Evolutionary conservation across 495 filamentous ascomycete genomes (phyloP).

Genomic region (Hypomontagnella monticulosa): DNA sequence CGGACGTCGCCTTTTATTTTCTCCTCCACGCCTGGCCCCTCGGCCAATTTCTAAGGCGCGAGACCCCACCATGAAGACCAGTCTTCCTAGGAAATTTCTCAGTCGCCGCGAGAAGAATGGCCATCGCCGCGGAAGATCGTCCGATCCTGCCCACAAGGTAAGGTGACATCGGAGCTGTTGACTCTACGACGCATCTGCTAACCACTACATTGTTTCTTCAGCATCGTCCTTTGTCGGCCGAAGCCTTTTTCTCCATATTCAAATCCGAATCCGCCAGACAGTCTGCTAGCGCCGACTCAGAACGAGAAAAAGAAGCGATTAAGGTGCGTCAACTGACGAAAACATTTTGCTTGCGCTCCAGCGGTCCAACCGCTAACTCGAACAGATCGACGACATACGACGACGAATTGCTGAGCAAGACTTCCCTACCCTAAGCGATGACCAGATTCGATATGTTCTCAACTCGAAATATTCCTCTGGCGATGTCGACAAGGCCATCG

Average conservation of each 20-base stretch:
- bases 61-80: conserved; percentile 50
- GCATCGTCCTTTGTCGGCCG: conserved; percentile 52
- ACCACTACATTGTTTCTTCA: conserved; percentile 40
- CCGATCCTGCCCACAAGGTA: conserved; percentile 61
- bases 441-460: conserved; percentile 78
- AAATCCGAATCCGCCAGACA: conserved; percentile 62
- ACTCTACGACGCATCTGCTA: conserved; percentile 30
- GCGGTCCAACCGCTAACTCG: conserved; percentile 19
- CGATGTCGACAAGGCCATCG: conserved; percentile 77
- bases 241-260: conserved; percentile 65
- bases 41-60: conserved; percentile 29
- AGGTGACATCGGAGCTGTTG: conserved; percentile 37
- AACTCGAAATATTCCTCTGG: conserved; percentile 69
- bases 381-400: conserved; percentile 65
- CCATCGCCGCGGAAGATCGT: conserved; percentile 59
- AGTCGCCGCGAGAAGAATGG: conserved; percentile 76
- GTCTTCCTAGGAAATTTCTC: conserved; percentile 64
- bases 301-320: conserved; percentile 55
- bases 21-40: conserved; percentile 12
- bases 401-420: conserved; percentile 62
- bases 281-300: conserved; percentile 61
- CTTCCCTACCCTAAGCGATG: conserved; percentile 63
- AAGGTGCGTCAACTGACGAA: conserved; percentile 47
- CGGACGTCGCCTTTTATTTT: conserved; percentile 15
- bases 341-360: conserved; percentile 9